These are phyloP conservation scores for Botryosphaeria dothidea DNA, from an alignment of 2,329 filamentous ascomycete species.

Conservation along the genomic window DNA sequence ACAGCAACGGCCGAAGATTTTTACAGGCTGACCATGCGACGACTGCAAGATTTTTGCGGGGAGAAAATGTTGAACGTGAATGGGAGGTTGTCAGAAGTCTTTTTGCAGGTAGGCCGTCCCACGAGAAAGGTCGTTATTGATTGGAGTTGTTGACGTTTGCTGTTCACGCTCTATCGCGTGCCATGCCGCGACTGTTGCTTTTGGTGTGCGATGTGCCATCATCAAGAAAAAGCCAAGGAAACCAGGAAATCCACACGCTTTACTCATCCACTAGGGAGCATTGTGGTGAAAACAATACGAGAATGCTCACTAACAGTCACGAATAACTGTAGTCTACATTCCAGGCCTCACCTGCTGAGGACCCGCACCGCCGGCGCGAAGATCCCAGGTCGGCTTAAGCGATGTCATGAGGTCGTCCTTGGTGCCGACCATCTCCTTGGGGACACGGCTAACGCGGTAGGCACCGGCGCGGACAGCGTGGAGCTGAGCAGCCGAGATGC, in stretches of 20 bases:
- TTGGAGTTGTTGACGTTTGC: slow-evolving; percentile 4
- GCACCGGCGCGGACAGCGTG: slow-evolving; percentile 78
- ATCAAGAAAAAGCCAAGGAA: slow-evolving; percentile 11
- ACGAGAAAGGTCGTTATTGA: slow-evolving; percentile 12
- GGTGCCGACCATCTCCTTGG: slow-evolving; percentile 79
- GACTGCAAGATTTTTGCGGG: not conserved
- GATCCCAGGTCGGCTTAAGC: slow-evolving; percentile 58
- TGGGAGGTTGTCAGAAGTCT: not conserved
- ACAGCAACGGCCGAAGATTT: not conserved
- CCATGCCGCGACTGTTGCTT: slow-evolving; percentile 8
- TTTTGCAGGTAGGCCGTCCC: slow-evolving; percentile 9
- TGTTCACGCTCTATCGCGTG: slow-evolving; percentile 1
- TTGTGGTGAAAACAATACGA: not conserved
- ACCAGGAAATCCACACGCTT: not conserved
- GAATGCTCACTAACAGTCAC: not conserved
- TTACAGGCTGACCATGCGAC: slow-evolving; percentile 7
- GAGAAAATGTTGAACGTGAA: not conserved
- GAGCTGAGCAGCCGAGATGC: slow-evolving; percentile 70
- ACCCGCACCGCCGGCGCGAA: slow-evolving; percentile 30
- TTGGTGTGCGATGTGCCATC: not conserved
- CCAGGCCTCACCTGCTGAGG: slow-evolving; percentile 9
- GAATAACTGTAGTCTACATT: not conserved
- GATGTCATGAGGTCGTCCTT: slow-evolving; percentile 64
- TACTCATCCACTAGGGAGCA: not conserved
- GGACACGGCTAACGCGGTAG: slow-evolving; percentile 82